Evolutionary conservation across 495 filamentous ascomycete species (phyloP).

Genomic region (Collariella sp.): DNA sequence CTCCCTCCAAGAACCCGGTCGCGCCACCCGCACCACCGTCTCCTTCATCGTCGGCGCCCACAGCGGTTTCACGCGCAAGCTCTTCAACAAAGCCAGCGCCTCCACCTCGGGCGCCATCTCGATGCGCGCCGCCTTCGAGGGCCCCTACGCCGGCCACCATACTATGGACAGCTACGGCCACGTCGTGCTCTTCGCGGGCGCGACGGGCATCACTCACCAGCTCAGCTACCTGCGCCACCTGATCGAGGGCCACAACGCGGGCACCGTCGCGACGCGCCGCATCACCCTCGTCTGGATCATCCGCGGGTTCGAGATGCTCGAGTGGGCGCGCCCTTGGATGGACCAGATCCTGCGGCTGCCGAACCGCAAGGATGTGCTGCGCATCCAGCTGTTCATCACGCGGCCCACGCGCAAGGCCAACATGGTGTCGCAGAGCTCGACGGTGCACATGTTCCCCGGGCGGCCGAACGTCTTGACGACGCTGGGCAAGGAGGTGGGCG

Average conservation of each 20-base stretch:
- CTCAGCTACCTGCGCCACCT: slow-evolving; percentile 80
- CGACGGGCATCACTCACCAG: slow-evolving; percentile 91
- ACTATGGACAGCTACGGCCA: slow-evolving; percentile 85
- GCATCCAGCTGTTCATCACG: slow-evolving; percentile 81
- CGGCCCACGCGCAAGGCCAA: slow-evolving; percentile 65
- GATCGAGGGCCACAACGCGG: slow-evolving; percentile 60
- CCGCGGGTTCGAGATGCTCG: slow-evolving; percentile 73
- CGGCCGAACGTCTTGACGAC: slow-evolving; percentile 74
- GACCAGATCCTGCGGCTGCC: slow-evolving; percentile 73
- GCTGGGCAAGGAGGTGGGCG: slow-evolving; percentile 64
- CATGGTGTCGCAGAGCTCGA: slow-evolving; percentile 57
- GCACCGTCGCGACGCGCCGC: slow-evolving; percentile 69
- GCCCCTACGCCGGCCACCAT: slow-evolving; percentile 79
- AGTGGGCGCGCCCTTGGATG: slow-evolving; percentile 95
- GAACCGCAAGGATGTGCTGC: slow-evolving; percentile 64
- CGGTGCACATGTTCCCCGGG: slow-evolving; percentile 83
- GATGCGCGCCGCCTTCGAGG: slow-evolving; percentile 56
- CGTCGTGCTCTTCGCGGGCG: slow-evolving; percentile 80
- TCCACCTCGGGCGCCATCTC: slow-evolving; percentile 16
- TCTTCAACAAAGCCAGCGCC: slow-evolving; percentile 49
- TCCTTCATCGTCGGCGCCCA: slow-evolving; percentile 78
- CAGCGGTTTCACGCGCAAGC: slow-evolving; percentile 75
- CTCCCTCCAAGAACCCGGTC: slow-evolving; percentile 10
- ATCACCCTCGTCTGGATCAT: slow-evolving; percentile 86
- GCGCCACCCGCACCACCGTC: slow-evolving; percentile 20